phyloP scores from a whole-genome alignment of 2,329 filamentous ascomycete species.

The Ciborinia camelliae region DNA sequence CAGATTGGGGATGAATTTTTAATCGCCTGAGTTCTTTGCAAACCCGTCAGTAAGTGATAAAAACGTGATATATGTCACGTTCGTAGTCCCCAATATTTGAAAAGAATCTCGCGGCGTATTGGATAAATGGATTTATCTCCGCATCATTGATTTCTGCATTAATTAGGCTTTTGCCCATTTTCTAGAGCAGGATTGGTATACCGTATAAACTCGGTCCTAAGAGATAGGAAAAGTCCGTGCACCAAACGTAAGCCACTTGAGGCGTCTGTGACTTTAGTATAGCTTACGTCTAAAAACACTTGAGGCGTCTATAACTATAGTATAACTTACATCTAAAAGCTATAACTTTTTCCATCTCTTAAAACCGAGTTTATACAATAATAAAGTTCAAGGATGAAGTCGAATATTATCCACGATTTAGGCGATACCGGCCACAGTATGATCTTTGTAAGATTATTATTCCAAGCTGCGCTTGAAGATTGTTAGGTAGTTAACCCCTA shows the following conservation, averaged over 20 bases:
- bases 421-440: constrained; percentile 58
- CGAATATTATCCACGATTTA: constrained; percentile 55
- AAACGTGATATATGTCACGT: constrained; percentile 18
- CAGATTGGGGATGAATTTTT: constrained; percentile 54
- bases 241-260: too few species aligned
- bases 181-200: constrained; percentile 46
- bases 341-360: too few species aligned
- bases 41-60: background rate
- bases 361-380: too few species aligned
- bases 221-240: too few species aligned
- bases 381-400: constrained; percentile 56
- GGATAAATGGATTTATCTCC: constrained; percentile 43
- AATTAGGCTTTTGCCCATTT: constrained; percentile 49
- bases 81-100: constrained; percentile 58
- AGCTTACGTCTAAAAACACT: too few species aligned
- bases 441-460: constrained; percentile 53
- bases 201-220: too few species aligned
- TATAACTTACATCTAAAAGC: too few species aligned
- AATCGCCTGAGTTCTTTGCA: constrained; percentile 51
- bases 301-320: too few species aligned
- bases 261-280: too few species aligned
- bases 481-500: background rate
- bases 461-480: constrained; percentile 49
- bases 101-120: constrained; percentile 56
- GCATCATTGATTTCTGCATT: constrained; percentile 39